These are phyloP conservation scores for Pilaira anomala DNA, from an alignment of 192 early-diverging fungal species.

Conservation along the genomic window DNA sequence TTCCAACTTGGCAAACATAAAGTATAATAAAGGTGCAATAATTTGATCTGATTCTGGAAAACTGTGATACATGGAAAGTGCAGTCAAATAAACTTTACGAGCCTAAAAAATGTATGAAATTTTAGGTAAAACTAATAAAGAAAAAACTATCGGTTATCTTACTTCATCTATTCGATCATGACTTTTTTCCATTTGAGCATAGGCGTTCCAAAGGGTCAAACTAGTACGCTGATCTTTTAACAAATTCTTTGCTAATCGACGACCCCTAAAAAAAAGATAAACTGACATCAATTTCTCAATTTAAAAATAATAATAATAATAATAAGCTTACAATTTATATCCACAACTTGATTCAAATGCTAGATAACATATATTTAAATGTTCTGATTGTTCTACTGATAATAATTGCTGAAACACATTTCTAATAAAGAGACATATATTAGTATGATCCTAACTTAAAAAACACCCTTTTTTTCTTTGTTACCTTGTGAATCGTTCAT, in stretches of 20 bases:
- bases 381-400: slow-evolving; percentile 29
- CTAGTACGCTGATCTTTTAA: slow-evolving; percentile 41
- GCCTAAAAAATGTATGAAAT: slow-evolving; percentile 31
- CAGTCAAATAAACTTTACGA: slow-evolving; percentile 46
- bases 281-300: background rate
- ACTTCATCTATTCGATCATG: slow-evolving; percentile 46
- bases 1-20: slow-evolving; percentile 51
- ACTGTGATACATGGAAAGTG: slow-evolving; percentile 37
- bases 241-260: slow-evolving; percentile 46
- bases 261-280: slow-evolving; percentile 33
- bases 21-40: slow-evolving; percentile 41
- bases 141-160: slow-evolving; percentile 5
- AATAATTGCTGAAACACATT: slow-evolving; percentile 47
- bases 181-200: slow-evolving; percentile 48
- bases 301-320: background rate
- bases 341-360: slow-evolving; percentile 41
- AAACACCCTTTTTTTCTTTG: background rate
- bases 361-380: slow-evolving; percentile 40
- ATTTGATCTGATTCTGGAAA: slow-evolving; percentile 31
- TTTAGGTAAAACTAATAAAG: background rate
- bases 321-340: slow-evolving; percentile 27
- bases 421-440: slow-evolving; percentile 27
- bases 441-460: background rate
- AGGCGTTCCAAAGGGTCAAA: slow-evolving; percentile 54
- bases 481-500: slow-evolving; percentile 39